Base-by-base conservation (phyloP, 1,139 yeast species). In the Sugiyamaella paludigena region DNA sequence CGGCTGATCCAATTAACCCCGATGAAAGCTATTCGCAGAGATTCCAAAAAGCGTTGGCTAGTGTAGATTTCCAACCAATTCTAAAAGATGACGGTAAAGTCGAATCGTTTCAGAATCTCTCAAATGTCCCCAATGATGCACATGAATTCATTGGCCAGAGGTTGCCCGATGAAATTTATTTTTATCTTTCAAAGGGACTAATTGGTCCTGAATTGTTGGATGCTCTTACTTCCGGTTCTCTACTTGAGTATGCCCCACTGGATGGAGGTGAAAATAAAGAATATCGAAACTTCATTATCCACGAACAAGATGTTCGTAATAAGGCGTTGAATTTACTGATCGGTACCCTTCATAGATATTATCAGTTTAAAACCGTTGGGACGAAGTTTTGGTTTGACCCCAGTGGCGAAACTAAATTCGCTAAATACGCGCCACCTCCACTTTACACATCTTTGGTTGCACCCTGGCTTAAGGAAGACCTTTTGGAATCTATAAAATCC, bases 61-160 rank as follows among this genome's bases (percentile, higher is more conserved):
- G 81, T 1, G 63, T 81, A 38, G 74, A 73, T 42, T 78, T 68
- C 58, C 77, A 85, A 68, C 97, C 98, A 0, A 81, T 89, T 1
- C 66, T 89, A 57, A 84, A 80, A 60, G 69, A 68, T 4, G 78
- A 77, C 48, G 98, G 98, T 30, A 71, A 75, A 46, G 87, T 87
- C 12, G 87, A 80, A 55, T 75, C 87, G 31, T 76, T 73, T 57
- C 70, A 64, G 13, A 65, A 64, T 40, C 66, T 58, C 29, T 60
- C 56, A 27, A 63, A 68, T 33, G 74, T 83, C 28, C 98, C 98
- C 5, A 79, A 79, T 54, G 95, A 89, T 65, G 74, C 87, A 19
- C 95, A 87, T 62, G 92, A 84, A 44, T 78, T 91, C 47, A 77
- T 92, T 45, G 89, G 95, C 4, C 91, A 87, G 65, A 78, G 94